Percentiles rank a stretch among this genome's conserved stretches.
Evolutionary conservation across 371 early-diverging fungal species (phyloP).

Genomic region (Dichotomocladium elegans): DNA sequence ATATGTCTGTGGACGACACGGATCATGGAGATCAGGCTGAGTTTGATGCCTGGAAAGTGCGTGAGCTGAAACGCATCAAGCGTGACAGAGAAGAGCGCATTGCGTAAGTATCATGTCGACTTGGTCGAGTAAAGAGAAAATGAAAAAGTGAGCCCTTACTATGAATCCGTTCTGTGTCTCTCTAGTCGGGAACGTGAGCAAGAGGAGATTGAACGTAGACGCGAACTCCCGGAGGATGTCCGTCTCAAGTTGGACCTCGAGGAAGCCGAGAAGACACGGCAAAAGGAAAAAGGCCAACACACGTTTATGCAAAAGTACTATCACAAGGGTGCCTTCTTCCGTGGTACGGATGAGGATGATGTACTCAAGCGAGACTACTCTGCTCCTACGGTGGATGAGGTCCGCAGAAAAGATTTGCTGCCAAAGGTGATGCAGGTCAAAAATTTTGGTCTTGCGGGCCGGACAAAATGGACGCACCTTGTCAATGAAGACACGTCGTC

Average conservation of each 20-base stretch:
- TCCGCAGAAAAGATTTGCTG: slow-evolving; percentile 58
- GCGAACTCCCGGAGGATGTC: slow-evolving; percentile 81
- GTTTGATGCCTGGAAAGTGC: slow-evolving; percentile 88
- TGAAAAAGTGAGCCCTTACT: no score
- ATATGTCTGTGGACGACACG: slow-evolving; percentile 80
- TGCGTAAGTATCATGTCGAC: slow-evolving; percentile 46
- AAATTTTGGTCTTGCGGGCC: slow-evolving; percentile 84
- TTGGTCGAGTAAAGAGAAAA: neutral
- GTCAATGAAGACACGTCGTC: slow-evolving; percentile 78
- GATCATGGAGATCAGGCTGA: slow-evolving; percentile 90
- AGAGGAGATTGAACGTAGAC: slow-evolving; percentile 76
- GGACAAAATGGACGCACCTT: slow-evolving; percentile 88
- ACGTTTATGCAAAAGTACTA: slow-evolving; percentile 80
- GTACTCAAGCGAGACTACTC: slow-evolving; percentile 68
- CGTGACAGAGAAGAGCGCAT: slow-evolving; percentile 80
- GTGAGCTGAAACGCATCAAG: slow-evolving; percentile 86
- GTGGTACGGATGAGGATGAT: slow-evolving; percentile 56
- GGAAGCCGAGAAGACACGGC: slow-evolving; percentile 46
- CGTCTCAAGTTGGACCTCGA: slow-evolving; percentile 67
- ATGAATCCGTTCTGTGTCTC: neutral
- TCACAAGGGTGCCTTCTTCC: slow-evolving; percentile 86
- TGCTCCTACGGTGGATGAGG: slow-evolving; percentile 76
- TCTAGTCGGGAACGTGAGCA: slow-evolving; percentile 68
- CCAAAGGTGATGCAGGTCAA: slow-evolving; percentile 90
- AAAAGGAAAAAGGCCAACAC: slow-evolving; percentile 47